Evolutionary conservation across 1,284 basidiomycete species (phyloP), one percentile per base, ranked within the genome.

Genomic region (Phlebopus sp.): DNA sequence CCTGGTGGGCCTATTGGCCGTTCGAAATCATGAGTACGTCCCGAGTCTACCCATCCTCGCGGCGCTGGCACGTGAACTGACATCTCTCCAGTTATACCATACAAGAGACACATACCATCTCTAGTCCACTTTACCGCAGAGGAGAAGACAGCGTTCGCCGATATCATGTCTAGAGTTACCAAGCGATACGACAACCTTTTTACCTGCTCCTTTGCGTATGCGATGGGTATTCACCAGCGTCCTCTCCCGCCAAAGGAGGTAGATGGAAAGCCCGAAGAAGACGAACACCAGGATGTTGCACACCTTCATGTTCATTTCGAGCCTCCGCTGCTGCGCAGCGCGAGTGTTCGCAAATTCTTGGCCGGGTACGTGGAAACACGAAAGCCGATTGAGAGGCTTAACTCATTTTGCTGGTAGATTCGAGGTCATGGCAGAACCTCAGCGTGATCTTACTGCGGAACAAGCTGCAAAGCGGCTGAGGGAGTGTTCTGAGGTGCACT

Each of bases 1-100:
- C 95, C 1, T 97, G 90, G 83, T 97, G 95, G 95, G 95, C 94
- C 1, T 81, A 84, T 25, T 98, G 95, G 95, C 95, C 95, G 0
- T 97, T 88, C 62, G 95, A 98, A 67, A 76, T 90, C 13, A 71
- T 97, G 51, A 68, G 89, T 90, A 56, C 56, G 77, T 55, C 5
- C n/a, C 14, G 27, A 32, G 44, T 44, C 19, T 19, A 3, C 30
- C 29, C 2, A 7, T 5, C 1, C 25, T 15, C 2, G 8, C 27
- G 10, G 27, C 5, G 25, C 25, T 13, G 5, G 30, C 29, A 43
- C 11, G 37, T 37, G 36, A 14, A 35, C 52, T 62, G 23, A 60
- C 40, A 2, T 14, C 8, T 18, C 13, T 34, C 27, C 55, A 92
- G 89, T 95, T 38, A 70, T 94, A 11, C 90, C 92, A 0, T 83